phyloP scores from a whole-genome alignment of 106 monocot species.

The Hemerocallis citrina region DNA sequence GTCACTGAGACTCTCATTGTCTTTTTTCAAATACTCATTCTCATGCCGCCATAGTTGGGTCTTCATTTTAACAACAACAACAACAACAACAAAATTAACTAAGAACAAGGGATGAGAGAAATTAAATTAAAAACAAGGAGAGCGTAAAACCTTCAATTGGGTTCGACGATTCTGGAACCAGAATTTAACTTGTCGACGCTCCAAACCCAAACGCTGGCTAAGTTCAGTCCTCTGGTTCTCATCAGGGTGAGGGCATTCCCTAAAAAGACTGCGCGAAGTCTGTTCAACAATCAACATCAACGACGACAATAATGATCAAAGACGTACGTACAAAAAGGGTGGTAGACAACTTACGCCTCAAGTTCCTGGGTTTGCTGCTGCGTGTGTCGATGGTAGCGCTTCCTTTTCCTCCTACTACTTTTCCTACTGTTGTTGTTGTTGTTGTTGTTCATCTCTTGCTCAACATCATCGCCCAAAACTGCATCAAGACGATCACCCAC shows the following conservation, averaged over 20 bases:
- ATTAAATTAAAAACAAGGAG: too few relatives aligned
- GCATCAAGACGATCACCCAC: slow-evolving; percentile 34
- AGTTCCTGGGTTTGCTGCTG: slow-evolving; percentile 56
- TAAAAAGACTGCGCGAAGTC: slow-evolving; percentile 40
- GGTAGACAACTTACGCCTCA: slow-evolving; percentile 28
- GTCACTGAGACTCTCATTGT: slow-evolving; percentile 66
- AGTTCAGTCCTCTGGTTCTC: slow-evolving; percentile 89
- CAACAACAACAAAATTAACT: too few relatives aligned
- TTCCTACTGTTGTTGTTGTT: too few relatives aligned
- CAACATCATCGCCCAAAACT: slow-evolving; percentile 36
- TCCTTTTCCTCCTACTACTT: too few relatives aligned
- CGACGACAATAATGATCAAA: not conserved
- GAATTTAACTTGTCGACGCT: slow-evolving; percentile 88
- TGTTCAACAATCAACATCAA: not conserved
- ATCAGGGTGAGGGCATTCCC: slow-evolving; percentile 83
- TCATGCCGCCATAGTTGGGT: slow-evolving; percentile 11
- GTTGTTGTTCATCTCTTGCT: slow-evolving; percentile 25
- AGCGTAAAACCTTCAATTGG: slow-evolving; percentile 73
- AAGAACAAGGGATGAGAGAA: not conserved
- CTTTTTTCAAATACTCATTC: slow-evolving; percentile 52
- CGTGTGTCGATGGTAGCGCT: slow-evolving; percentile 61
- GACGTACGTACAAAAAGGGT: too few relatives aligned
- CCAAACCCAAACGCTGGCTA: slow-evolving; percentile 55
- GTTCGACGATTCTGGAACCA: slow-evolving; percentile 99
- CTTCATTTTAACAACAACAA: slow-evolving; percentile 10